Conservation (phyloP, 2,329 filamentous ascomycete genomes). For the Colletotrichum orchidophilum region DNA sequence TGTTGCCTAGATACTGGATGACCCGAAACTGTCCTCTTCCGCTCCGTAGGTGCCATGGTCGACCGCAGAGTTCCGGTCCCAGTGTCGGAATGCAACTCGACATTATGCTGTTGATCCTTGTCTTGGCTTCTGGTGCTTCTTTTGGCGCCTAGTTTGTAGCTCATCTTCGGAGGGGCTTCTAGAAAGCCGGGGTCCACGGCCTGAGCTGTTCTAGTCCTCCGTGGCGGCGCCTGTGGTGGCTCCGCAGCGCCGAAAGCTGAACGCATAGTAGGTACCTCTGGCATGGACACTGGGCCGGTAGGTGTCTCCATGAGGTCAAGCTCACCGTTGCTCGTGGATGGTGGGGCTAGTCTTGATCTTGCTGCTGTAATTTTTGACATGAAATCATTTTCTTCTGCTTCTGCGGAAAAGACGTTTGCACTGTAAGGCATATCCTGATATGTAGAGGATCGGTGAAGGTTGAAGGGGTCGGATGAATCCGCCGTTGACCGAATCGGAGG, state of each 20-base stretch:
- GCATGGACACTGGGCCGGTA: conserved; percentile 53
- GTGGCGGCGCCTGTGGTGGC: conserved; percentile 60
- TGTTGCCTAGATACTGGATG: conserved; percentile 68
- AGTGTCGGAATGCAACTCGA: conserved; percentile 55
- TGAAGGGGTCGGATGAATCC: conserved; percentile 61
- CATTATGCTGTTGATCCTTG: conserved; percentile 43
- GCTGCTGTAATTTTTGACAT: conserved; percentile 65
- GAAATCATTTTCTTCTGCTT: conserved; percentile 62
- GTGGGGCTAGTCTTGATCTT: conserved; percentile 54
- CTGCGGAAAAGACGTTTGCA: conserved; percentile 50
- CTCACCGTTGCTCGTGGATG: conserved; percentile 48
- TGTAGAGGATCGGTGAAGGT: conserved; percentile 51
- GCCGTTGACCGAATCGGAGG: conserved; percentile 48
- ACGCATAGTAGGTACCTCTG: conserved; percentile 48
- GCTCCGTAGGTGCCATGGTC: conserved; percentile 63
- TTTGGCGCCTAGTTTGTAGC: conserved; percentile 62
- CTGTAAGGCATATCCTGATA: conserved; percentile 51
- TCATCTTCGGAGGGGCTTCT: conserved; percentile 73
- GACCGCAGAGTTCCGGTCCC: conserved; percentile 46
- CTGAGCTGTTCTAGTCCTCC: conserved; percentile 65
- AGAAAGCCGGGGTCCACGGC: conserved; percentile 58
- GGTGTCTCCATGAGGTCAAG: conserved; percentile 73
- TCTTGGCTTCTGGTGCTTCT: conserved; percentile 50
- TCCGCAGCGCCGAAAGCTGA: conserved; percentile 46
- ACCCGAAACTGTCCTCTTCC: conserved; percentile 93